Evolutionary conservation across 139 green algal species (phyloP).

Genomic region (Astrephomene gubernaculifera): DNA sequence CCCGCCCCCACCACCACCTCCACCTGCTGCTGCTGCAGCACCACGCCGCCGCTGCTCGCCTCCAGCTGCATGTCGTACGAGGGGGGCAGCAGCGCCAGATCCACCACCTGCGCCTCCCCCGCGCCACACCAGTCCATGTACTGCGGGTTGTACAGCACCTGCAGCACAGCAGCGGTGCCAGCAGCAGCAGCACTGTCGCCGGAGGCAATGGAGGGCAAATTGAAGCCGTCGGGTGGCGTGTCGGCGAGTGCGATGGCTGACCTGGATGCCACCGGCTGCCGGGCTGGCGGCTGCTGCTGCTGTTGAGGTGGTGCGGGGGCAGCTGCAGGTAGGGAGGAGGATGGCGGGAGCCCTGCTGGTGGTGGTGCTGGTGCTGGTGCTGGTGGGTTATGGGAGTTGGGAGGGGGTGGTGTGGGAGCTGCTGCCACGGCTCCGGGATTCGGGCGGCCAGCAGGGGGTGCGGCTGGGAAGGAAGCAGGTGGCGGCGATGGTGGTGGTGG

Average conservation of each 20-base stretch:
- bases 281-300: not conserved
- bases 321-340: not conserved
- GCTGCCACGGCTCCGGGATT: too few relatives aligned
- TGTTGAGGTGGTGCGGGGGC: not conserved
- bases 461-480: too few relatives aligned
- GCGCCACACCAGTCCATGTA: conserved; percentile 14
- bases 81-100: not conserved
- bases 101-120: not conserved
- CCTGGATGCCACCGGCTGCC: not conserved
- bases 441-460: too few relatives aligned
- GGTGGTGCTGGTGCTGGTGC: too few relatives aligned
- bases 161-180: too few relatives aligned
- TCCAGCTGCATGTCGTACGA: not conserved
- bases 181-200: too few relatives aligned
- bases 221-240: not conserved
- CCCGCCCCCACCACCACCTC: not conserved
- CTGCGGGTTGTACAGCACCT: conserved; percentile 18
- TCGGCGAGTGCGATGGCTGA: not conserved
- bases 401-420: too few relatives aligned
- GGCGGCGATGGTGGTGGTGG: too few relatives aligned
- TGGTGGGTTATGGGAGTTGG: too few relatives aligned
- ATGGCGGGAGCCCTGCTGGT: too few relatives aligned
- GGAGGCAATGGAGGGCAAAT: not conserved
- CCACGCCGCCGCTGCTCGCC: not conserved
- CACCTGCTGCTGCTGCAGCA: not conserved